phyloP scores from a whole-genome alignment of 306 rosid species.

The Sindora glabra region DNA sequence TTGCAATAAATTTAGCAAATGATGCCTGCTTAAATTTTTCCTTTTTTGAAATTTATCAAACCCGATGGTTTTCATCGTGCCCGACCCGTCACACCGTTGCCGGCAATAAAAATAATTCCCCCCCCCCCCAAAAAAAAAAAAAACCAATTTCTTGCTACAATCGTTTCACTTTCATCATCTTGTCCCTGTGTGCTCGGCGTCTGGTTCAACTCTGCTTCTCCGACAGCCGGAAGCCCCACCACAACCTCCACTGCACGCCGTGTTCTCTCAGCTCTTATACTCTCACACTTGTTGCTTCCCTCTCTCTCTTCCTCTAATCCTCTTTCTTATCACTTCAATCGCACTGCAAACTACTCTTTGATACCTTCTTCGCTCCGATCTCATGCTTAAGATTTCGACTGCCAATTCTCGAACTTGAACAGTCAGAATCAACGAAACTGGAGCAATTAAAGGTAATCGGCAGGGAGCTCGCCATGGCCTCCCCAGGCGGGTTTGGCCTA shows the following conservation, averaged over 20 bases:
- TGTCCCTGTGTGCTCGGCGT: background rate
- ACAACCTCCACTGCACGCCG: background rate
- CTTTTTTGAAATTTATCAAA: no score
- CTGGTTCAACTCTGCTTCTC: background rate
- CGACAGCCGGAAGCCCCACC: background rate
- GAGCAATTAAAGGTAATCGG: slow-evolving; percentile 92
- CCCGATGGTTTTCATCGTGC: background rate
- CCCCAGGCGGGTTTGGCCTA: slow-evolving; percentile 94
- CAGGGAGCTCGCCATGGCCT: slow-evolving; percentile 94
- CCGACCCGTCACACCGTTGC: background rate
- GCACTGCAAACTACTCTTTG: background rate
- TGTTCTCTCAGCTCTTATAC: background rate
- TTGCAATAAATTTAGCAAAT: no score
- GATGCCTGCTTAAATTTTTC: no score
- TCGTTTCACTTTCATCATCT: background rate
- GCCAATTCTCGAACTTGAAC: background rate
- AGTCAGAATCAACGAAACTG: slow-evolving; percentile 21
- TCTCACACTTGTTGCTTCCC: no score
- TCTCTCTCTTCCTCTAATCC: background rate
- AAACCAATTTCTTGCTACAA: background rate
- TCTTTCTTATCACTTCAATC: background rate
- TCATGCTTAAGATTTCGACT: background rate
- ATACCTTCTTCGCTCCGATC: background rate
- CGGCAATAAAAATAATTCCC: no score
- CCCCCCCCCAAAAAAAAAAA: background rate